Base-by-base conservation (phyloP, 2,329 filamentous ascomycete species). In the Ceratocystis variospora region DNA sequence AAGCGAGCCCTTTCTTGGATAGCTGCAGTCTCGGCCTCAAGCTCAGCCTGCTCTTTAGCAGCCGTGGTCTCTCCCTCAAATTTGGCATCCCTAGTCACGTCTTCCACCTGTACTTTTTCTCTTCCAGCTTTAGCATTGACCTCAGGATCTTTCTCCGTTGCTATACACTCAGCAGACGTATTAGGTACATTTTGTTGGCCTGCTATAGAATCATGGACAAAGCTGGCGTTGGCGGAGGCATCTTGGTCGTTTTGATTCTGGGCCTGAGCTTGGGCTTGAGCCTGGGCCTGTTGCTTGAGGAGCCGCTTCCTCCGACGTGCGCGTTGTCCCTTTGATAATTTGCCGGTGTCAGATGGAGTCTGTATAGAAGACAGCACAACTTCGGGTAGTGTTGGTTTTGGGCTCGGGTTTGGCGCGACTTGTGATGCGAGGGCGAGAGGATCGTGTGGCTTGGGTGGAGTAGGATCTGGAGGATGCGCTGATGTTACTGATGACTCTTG, bases 291-390 rank as follows among this genome's bases (percentile, higher is more conserved):
- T n/a, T 55, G 25, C 31, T 55, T 64, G 5, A 53, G 19, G 1
- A 55, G 10, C 12, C 37, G 37, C n/a, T 64, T 64, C 5, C 37
- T 37, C 46, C 8, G 55, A 7, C 55, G 55, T 7, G 55, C 55
- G 15, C 62, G 62, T n/a, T 53, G 28, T 19, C 33, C 41, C 50
- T 64, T 64, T 19, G 46, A 53, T n/a, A 64, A 19, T 6, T 41
- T 19, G 17, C 5, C 15, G 55, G 55, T 37, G 28, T 31, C 22
- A 4, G 55, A 59, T 31, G 55, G 55, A 15, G 28, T 59, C 12
- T 17, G 28, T 4, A 15, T n/a, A 17, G n/a, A 7, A n/a, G 55
- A 37, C 15, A 2, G 10, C 48, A 53, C 22, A 25, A 15, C 22
- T 4, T 12, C 8, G 25, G 48, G 1, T 15, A 28, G 15, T 8